Evolutionary conservation across 169 alveolate genomes (phyloP).

Genomic region (Eimeria necatrix): DNA sequence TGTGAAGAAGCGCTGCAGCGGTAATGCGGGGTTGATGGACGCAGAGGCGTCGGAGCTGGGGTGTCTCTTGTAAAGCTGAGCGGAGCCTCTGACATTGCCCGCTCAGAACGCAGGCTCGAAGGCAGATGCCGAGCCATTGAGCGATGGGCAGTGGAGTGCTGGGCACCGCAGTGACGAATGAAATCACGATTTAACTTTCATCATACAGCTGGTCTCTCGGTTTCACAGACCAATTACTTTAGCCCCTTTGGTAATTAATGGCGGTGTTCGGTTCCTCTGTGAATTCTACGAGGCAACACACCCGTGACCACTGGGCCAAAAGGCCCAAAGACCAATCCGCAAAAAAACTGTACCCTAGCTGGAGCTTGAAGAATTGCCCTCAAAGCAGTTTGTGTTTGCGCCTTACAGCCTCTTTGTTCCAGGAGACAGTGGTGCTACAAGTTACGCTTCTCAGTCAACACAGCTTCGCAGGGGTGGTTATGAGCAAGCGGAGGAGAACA

Average conservation of each 20-base stretch:
- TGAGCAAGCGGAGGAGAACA: background rate
- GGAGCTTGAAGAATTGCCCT: background rate
- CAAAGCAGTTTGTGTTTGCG: background rate
- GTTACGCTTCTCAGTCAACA: background rate
- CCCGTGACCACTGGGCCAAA: constrained; percentile 66
- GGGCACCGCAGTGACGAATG: background rate
- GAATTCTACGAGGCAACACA: constrained; percentile 39
- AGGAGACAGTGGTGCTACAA: background rate
- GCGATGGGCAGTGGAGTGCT: background rate
- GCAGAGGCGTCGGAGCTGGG: constrained; percentile 26
- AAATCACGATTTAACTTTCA: background rate
- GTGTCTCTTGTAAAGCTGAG: constrained; percentile 39
- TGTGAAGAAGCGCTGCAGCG: background rate
- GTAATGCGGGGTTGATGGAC: constrained; percentile 58
- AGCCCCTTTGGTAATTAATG: background rate
- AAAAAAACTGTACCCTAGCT: background rate
- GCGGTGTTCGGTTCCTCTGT: background rate
- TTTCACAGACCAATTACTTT: background rate
- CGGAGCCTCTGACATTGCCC: constrained; percentile 69
- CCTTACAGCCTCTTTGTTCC: background rate
- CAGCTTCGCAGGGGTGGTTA: background rate
- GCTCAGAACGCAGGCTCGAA: background rate
- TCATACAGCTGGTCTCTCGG: background rate
- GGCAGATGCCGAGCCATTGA: constrained; percentile 48
- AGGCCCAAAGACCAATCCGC: constrained; percentile 2